Conservation (phyloP, 2,329 filamentous ascomycete species). For the Botrytis squamosa region DNA sequence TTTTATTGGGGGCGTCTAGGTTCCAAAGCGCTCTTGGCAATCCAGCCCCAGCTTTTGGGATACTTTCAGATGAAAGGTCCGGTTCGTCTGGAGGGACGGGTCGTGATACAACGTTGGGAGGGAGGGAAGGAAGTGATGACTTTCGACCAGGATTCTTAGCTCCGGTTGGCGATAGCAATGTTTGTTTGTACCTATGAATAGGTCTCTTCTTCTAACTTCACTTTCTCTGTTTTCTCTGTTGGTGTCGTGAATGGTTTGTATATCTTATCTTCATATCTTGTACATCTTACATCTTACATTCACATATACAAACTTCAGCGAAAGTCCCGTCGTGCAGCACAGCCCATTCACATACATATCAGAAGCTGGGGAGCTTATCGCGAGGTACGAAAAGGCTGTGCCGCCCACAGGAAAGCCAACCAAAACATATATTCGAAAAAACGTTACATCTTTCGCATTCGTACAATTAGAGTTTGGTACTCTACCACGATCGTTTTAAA, state of each 20-base stretch:
- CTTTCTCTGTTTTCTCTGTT: background rate
- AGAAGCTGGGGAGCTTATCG: background rate
- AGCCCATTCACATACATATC: background rate
- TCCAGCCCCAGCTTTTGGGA: slow-evolving; percentile 5
- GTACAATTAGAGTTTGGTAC: background rate
- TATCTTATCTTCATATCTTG: background rate
- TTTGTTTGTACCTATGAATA: slow-evolving; percentile 4
- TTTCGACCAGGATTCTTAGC: slow-evolving; percentile 3
- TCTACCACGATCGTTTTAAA: background rate
- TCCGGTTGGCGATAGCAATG: background rate
- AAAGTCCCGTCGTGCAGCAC: background rate
- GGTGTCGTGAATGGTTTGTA: background rate
- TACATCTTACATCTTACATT: background rate
- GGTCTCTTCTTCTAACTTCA: background rate
- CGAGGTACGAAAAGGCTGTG: background rate
- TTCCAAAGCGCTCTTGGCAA: slow-evolving; percentile 13
- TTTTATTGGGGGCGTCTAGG: slow-evolving; percentile 9
- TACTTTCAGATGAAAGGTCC: background rate
- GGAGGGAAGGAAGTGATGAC: background rate
- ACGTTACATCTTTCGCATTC: slow-evolving; percentile 6
- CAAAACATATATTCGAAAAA: background rate
- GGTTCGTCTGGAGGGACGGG: background rate
- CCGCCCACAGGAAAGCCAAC: background rate
- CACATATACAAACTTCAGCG: background rate
- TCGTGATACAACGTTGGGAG: background rate